These are phyloP conservation scores for Orbilia quercus DNA, from an alignment of 2,329 filamentous ascomycete species.

Conservation along the genomic window DNA sequence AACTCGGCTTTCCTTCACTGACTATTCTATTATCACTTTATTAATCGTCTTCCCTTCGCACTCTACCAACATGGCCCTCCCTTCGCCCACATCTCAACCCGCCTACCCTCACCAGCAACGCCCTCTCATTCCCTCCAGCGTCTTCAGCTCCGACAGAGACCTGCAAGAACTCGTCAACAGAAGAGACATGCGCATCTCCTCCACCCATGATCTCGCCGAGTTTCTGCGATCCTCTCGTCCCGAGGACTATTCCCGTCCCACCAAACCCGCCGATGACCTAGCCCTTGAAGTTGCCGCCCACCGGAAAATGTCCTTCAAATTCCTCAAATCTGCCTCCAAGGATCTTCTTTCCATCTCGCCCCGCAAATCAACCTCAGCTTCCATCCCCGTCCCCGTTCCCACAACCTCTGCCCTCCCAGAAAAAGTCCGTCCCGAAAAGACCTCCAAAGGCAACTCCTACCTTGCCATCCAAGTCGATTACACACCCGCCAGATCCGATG, in stretches of 20 bases:
- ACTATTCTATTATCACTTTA: background rate
- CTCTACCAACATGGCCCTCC: conserved; percentile 28
- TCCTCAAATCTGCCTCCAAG: conserved; percentile 58
- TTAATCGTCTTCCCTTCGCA: background rate
- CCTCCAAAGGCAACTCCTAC: conserved; percentile 59
- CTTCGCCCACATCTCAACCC: conserved; percentile 44
- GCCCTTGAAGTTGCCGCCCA: conserved; percentile 30
- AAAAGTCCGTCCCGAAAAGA: conserved; percentile 46
- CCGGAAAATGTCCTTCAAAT: conserved; percentile 52
- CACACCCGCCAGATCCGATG: conserved; percentile 44
- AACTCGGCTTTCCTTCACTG: background rate
- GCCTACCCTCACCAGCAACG: conserved; percentile 50
- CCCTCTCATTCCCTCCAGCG: conserved; percentile 43
- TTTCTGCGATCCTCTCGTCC: conserved; percentile 59
- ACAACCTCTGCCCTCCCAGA: conserved; percentile 41
- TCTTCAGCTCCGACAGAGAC: conserved; percentile 51
- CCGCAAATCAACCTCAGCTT: conserved; percentile 20
- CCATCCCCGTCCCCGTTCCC: conserved; percentile 28
- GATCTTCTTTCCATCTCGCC: conserved; percentile 45
- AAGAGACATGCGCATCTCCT: conserved; percentile 53
- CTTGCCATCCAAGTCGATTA: conserved; percentile 60
- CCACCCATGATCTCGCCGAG: conserved; percentile 59
- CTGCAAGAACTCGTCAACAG: conserved; percentile 50
- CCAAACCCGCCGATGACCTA: conserved; percentile 55
- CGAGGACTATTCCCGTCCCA: conserved; percentile 56